Percentiles rank a stretch among this genome's conserved stretches.
Conservation (phyloP, 192 early-diverging fungal species). For the Backusella circina region DNA sequence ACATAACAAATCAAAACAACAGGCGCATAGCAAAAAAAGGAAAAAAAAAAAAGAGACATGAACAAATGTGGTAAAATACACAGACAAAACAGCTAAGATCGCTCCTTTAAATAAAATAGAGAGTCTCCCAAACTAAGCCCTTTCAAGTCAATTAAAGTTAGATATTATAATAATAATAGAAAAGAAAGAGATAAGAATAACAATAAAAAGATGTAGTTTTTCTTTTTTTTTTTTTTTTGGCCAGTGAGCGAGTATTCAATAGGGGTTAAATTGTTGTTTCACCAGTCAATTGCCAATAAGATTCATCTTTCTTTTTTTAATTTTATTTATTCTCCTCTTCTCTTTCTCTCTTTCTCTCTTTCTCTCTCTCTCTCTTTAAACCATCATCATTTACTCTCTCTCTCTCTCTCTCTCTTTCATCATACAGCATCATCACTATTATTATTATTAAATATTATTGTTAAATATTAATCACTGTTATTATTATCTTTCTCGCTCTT, state of each 20-base stretch:
- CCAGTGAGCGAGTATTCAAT: not conserved
- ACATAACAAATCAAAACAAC: not conserved
- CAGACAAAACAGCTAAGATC: not conserved
- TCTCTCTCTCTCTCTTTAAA: not conserved
- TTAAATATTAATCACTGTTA: no score
- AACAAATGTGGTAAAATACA: not conserved
- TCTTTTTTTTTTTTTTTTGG: not conserved
- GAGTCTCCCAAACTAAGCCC: not conserved
- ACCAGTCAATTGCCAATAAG: not conserved
- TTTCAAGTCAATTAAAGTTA: not conserved
- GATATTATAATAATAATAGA: not conserved
- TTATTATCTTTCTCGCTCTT: no score
- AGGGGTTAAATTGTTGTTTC: conserved; percentile 3
- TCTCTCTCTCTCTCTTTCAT: not conserved
- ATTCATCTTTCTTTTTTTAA: conserved; percentile 1
- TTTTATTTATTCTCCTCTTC: conserved; percentile 3
- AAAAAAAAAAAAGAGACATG: not conserved
- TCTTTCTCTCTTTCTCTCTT: not conserved
- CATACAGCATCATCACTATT: no score
- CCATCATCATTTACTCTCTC: not conserved
- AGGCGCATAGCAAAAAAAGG: not conserved
- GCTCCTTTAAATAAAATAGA: not conserved
- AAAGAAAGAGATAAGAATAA: not conserved
- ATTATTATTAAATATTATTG: no score
- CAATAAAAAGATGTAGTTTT: no score